Evolutionary conservation across 2,329 filamentous ascomycete species (phyloP), one percentile per base, ranked within the genome.

Genomic region (Alternaria sp.): DNA sequence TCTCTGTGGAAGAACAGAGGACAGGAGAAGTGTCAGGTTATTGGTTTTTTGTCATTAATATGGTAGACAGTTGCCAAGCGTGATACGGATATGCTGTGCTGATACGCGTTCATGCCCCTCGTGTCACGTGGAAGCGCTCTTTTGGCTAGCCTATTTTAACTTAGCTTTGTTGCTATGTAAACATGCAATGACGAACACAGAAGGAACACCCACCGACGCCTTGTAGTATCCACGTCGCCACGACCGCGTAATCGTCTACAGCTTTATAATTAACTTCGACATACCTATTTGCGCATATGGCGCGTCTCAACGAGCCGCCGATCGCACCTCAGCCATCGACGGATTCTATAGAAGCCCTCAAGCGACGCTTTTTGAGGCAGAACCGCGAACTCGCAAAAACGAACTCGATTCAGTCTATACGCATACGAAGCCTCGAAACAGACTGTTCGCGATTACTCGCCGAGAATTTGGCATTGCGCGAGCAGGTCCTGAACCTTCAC

Each of bases 311-410:
- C 82, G 91, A 93, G 84, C 86, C 87, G 75, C 85, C 88, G 65
- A 66, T 73, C 64, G 73, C 69, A 57, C 69, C 73, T 49, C 68
- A 70, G 66, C 70, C 69, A 53, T 86, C 90, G 73, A 85, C 84
- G 76, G 91, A 93, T 80, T 89, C 84, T 75, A 80, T 92, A 68
- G 91, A 94, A 76, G 69, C 65, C 58, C 63, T 94, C 61, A 91
- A 92, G 76, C 87, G 90, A 73, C 89, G 90, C 75, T 92, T 94
- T 74, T 83, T 94, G 71, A 87, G 92, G 56, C 92, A 95, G 77
- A 96, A 96, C 76, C 87, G 91, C 79, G 92, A 95, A 73, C 90
- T 95, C 65, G 92, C 92, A 60, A 85, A 84, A 75, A 87, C 86
- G 71, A 95, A 96, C 80, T 92, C 92, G 25, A 85, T 86, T 52